Conservation (phyloP, 1,284 basidiomycete species). For the Ustilago cynodontis region DNA sequence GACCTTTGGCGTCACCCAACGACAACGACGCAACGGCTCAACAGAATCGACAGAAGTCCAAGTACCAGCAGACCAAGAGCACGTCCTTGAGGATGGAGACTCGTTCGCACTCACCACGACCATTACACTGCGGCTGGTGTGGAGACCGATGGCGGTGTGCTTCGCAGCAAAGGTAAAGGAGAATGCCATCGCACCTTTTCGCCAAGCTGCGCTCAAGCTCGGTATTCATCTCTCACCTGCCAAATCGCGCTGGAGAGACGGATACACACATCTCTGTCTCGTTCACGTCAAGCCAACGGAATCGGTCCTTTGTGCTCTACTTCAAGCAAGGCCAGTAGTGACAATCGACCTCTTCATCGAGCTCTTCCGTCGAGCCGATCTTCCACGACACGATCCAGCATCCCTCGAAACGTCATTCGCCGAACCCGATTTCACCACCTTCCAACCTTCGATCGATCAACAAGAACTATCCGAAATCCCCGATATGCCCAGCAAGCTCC, state of each 20-base stretch:
- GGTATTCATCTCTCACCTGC: constrained; percentile 45
- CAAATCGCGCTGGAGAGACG: constrained; percentile 44
- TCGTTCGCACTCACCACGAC: constrained; percentile 49
- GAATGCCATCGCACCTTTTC: constrained; percentile 22
- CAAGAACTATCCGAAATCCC: constrained; percentile 38
- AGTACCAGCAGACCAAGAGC: constrained; percentile 32
- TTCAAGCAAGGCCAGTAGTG: constrained; percentile 42
- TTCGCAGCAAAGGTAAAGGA: constrained; percentile 47
- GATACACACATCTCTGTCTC: constrained; percentile 52
- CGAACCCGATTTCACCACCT: constrained; percentile 31
- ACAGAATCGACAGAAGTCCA: constrained; percentile 27
- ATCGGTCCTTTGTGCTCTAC: constrained; percentile 39
- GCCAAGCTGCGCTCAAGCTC: constrained; percentile 19
- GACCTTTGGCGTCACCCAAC: constrained; percentile 31
- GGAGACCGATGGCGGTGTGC: constrained; percentile 45
- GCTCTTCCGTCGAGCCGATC: constrained; percentile 39
- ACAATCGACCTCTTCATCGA: constrained; percentile 46
- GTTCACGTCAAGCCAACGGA: constrained; percentile 48
- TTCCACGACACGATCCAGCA: constrained; percentile 34
- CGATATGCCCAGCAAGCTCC: constrained; percentile 24
- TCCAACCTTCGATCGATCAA: constrained; percentile 36
- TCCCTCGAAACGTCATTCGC: constrained; percentile 47
- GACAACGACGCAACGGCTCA: neutral
- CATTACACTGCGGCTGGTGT: constrained; percentile 43
- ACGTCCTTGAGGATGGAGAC: constrained; percentile 33